Evolutionary conservation across 441 rosid genomes (phyloP).

Genomic region (Pelargonium myrrhifolium): DNA sequence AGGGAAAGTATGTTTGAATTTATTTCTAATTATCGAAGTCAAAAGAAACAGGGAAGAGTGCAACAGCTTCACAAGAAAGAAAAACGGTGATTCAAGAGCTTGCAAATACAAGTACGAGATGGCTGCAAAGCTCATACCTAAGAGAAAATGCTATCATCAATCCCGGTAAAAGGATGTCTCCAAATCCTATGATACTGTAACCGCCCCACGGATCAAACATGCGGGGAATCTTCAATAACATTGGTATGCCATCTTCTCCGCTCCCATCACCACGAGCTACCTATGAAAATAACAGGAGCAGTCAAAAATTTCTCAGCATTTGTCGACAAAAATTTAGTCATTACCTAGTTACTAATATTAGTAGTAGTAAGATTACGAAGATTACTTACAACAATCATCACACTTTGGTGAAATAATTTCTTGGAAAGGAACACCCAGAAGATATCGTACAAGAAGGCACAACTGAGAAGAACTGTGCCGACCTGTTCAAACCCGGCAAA

Average conservation of each 20-base stretch:
- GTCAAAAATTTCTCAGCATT: no score
- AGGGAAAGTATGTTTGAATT: no score
- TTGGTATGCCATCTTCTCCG: conserved; percentile 73
- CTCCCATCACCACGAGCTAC: conserved; percentile 78
- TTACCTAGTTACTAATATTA: no score
- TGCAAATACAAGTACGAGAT: no score
- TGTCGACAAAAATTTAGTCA: no score
- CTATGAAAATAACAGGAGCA: conserved; percentile 20
- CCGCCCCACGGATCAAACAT: conserved; percentile 87
- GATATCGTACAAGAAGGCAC: conserved; percentile 83
- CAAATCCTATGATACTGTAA: conserved; percentile 70
- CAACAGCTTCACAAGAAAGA: no score
- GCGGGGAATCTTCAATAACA: conserved; percentile 69
- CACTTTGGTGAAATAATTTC: conserved; percentile 75
- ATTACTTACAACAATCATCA: conserved; percentile 82
- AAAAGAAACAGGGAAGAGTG: no score
- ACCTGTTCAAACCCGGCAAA: conserved; percentile 39
- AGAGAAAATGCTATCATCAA: conserved; percentile 58
- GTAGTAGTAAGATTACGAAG: no score
- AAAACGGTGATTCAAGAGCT: no score
- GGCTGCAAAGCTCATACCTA: conserved; percentile 34
- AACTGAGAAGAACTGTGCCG: conserved; percentile 78
- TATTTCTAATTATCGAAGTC: no score
- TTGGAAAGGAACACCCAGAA: conserved; percentile 89
- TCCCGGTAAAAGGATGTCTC: conserved; percentile 69